Evolutionary conservation across 495 filamentous ascomycete genomes (phyloP), one percentile per base, ranked within the genome.

Genomic region (Cercophora sp.): DNA sequence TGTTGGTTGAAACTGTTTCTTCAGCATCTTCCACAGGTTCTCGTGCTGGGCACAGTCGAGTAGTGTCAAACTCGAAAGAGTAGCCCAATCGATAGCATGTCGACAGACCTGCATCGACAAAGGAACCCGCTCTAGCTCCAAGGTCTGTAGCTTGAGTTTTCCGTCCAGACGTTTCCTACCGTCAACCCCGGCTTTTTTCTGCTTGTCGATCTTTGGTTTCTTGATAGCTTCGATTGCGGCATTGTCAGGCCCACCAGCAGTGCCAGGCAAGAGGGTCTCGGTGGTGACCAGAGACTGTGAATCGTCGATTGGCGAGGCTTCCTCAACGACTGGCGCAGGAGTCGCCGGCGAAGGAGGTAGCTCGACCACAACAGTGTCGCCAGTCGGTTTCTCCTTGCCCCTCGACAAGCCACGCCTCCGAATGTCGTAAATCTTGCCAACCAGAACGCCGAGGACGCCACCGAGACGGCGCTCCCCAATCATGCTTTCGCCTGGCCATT

Each of bases 91-190:
- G 45, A 96, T 77, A 0, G 83, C 83, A 40, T 81, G 80, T 31
- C 83, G 71, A 24, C 91, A 74, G 15, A 87, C 80, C 13, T 82
- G 72, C 18, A 90, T 71, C 8, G 85, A 88, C 4, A 96, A 65
- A 1, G 81, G 75, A 10, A 96, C 81, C n/a, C 88, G 80, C 64
- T 96, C 91, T 1, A 96, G 74, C 63, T 93, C 90, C 13, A 96
- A 74, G 5, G 79, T 81, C 45, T 91, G 83, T 20, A 96, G 70
- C 25, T 78, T 84, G 5, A 96, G 69, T 54, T 79, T 84, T 23
- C 76, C 74, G 11, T 76, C 66, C 8, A 74, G 63, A 13, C 61
- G 54, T 50, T 55, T 64, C 18, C 62, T 63, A 15, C 26, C 45
- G 11, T 13, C 29, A 6, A 48, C 5, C 10, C 16, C 31, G 22